A percentile compares a stretch with the other conserved stretches of the same genome.
Evolutionary conservation across 108 stramenopile species (phyloP).

Genomic region (Skeletonema costatum): DNA sequence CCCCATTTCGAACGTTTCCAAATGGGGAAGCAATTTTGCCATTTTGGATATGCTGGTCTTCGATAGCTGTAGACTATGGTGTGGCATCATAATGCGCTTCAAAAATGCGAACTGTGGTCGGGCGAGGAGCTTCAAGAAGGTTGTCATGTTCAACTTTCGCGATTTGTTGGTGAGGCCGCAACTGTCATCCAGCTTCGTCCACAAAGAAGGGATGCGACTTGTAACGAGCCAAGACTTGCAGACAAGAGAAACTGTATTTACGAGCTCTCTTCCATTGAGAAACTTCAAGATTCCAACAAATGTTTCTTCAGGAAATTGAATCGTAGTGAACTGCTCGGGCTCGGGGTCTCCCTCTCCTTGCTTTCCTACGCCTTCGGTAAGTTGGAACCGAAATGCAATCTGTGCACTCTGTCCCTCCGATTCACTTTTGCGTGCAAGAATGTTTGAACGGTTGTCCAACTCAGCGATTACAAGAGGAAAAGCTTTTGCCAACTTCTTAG

Average conservation of each 20-base stretch:
- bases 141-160: slow-evolving; percentile 13
- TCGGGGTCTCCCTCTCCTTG: background rate
- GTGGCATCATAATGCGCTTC: slow-evolving; percentile 3
- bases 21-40: slow-evolving; percentile 5
- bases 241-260: slow-evolving; percentile 1
- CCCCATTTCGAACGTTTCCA: slow-evolving; percentile 8
- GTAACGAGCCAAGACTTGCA: slow-evolving; percentile 26
- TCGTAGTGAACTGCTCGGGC: background rate
- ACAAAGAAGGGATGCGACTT: slow-evolving; percentile 17
- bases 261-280: slow-evolving; percentile 21
- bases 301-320: slow-evolving; percentile 26
- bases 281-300: slow-evolving; percentile 8
- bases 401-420: background rate
- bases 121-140: slow-evolving; percentile 3
- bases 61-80: slow-evolving; percentile 10
- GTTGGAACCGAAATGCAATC: slow-evolving; percentile 14
- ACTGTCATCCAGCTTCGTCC: slow-evolving; percentile 7
- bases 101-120: slow-evolving; percentile 19
- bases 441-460: slow-evolving; percentile 11
- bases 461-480: slow-evolving; percentile 22
- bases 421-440: slow-evolving; percentile 10
- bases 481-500: slow-evolving; percentile 9
- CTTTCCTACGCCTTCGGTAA: too few species aligned
- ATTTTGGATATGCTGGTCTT: slow-evolving; percentile 2
- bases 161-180: slow-evolving; percentile 17